Evolutionary conservation across 768 basidiomycete species (phyloP).

Genomic region (Trametes sanguinea): DNA sequence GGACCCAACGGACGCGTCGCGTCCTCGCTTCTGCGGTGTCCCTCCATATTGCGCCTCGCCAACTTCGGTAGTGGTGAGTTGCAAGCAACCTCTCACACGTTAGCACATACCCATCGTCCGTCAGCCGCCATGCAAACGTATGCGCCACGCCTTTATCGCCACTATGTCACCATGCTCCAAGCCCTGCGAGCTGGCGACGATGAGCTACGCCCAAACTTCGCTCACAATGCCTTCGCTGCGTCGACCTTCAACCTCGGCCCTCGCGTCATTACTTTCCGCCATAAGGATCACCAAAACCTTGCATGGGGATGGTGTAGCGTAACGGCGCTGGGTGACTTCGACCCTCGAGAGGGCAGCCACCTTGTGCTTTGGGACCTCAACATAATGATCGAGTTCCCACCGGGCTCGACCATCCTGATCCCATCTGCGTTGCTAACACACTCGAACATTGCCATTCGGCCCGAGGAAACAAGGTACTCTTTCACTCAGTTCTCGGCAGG

Average conservation of each 20-base stretch:
- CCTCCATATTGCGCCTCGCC: too few species aligned
- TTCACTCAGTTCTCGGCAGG: slow-evolving; percentile 36
- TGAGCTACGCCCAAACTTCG: slow-evolving; percentile 24
- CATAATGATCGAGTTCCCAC: slow-evolving; percentile 32
- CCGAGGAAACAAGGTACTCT: slow-evolving; percentile 25
- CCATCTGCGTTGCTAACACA: slow-evolving; percentile 18
- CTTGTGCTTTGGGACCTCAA: slow-evolving; percentile 34
- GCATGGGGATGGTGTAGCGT: slow-evolving; percentile 38
- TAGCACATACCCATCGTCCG: not conserved
- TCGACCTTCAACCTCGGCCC: slow-evolving; percentile 37
- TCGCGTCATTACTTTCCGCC: slow-evolving; percentile 16
- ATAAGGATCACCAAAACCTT: slow-evolving; percentile 35
- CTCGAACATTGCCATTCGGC: slow-evolving; percentile 20
- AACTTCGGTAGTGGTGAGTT: not conserved
- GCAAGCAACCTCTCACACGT: slow-evolving; percentile 22
- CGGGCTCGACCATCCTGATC: slow-evolving; percentile 31
- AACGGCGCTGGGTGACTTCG: slow-evolving; percentile 33
- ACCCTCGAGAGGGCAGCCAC: slow-evolving; percentile 35
- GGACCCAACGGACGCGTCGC: too few species aligned
- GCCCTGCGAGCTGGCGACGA: not conserved
- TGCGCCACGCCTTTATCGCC: not conserved
- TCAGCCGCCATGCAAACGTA: not conserved
- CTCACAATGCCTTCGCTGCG: slow-evolving; percentile 31
- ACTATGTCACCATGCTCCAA: not conserved
- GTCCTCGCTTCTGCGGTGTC: too few species aligned